Evolutionary conservation across 805 yeast genomes (phyloP).

Genomic region (Myxozyma geophila): DNA sequence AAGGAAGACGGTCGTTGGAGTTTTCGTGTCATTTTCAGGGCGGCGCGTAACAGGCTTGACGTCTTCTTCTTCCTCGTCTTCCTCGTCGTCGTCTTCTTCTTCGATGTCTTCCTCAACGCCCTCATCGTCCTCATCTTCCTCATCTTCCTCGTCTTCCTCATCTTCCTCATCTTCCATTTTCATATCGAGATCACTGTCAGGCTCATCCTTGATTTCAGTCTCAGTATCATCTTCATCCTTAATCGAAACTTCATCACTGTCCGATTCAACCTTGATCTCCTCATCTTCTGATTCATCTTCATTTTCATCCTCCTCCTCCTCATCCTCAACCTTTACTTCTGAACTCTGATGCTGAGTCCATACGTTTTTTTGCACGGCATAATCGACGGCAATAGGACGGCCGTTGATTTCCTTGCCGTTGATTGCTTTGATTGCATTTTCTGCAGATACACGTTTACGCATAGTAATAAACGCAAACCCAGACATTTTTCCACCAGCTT

Average conservation of each 20-base stretch:
- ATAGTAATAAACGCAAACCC: slow-evolving; percentile 96
- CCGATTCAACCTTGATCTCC: slow-evolving; percentile 41
- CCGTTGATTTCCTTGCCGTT: slow-evolving; percentile 82
- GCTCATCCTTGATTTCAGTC: slow-evolving; percentile 41
- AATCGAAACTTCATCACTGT: slow-evolving; percentile 43
- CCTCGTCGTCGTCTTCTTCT: slow-evolving; percentile 30
- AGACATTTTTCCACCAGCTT: slow-evolving; percentile 82
- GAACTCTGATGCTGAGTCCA: slow-evolving; percentile 64
- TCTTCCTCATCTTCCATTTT: slow-evolving; percentile 42
- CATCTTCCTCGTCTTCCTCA: slow-evolving; percentile 38
- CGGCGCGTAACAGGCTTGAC: slow-evolving; percentile 17
- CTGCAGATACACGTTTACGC: slow-evolving; percentile 78
- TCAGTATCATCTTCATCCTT: slow-evolving; percentile 41
- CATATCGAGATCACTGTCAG: slow-evolving; percentile 44
- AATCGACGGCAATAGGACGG: slow-evolving; percentile 91
- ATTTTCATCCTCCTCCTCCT: slow-evolving; percentile 47
- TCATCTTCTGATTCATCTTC: slow-evolving; percentile 44
- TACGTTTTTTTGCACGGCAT: slow-evolving; percentile 83
- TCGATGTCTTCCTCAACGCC: slow-evolving; percentile 34
- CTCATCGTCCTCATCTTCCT: slow-evolving; percentile 29
- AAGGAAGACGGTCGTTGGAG: slow-evolving; percentile 72
- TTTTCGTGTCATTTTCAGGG: slow-evolving; percentile 12
- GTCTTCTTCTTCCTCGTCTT: slow-evolving; percentile 24
- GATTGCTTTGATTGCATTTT: slow-evolving; percentile 74
- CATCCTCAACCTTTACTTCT: slow-evolving; percentile 49